Conservation (phyloP, 139 green algal species). For the Trebouxia sp. region DNA sequence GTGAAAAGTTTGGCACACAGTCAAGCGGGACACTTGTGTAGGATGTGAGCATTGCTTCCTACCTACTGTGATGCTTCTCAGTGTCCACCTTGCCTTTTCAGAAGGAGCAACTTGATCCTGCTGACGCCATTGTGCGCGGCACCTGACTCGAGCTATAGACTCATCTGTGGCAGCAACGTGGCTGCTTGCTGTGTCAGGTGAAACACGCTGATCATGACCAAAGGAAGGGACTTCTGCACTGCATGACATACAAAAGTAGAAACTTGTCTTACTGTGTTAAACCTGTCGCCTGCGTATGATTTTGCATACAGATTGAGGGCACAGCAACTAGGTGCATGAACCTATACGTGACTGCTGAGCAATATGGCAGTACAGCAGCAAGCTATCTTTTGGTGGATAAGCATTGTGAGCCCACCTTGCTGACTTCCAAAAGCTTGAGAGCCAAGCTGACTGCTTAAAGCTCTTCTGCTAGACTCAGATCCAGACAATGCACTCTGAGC, state of each 20-base stretch:
- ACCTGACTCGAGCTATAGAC: not conserved
- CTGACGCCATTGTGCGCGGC: not conserved
- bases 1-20: too few species aligned
- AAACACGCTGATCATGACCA: not conserved
- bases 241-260: too few species aligned
- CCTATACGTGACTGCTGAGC: too few species aligned
- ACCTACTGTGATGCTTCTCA: not conserved
- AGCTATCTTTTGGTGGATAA: too few species aligned
- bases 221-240: conserved; percentile 11
- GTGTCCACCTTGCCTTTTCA: not conserved
- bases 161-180: not conserved
- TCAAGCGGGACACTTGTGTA: too few species aligned
- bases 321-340: not conserved
- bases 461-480: too few species aligned
- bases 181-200: not conserved
- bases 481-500: too few species aligned
- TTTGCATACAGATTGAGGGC: not conserved
- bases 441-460: not conserved
- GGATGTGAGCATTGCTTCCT: too few species aligned
- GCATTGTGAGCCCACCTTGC: not conserved
- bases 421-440: conserved; percentile 18
- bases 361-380: too few species aligned
- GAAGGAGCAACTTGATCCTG: not conserved
- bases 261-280: too few species aligned
- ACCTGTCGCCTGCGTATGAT: too few species aligned